phyloP scores from a whole-genome alignment of 2,329 filamentous ascomycete species.

The Pestalotiopsis sp. region DNA sequence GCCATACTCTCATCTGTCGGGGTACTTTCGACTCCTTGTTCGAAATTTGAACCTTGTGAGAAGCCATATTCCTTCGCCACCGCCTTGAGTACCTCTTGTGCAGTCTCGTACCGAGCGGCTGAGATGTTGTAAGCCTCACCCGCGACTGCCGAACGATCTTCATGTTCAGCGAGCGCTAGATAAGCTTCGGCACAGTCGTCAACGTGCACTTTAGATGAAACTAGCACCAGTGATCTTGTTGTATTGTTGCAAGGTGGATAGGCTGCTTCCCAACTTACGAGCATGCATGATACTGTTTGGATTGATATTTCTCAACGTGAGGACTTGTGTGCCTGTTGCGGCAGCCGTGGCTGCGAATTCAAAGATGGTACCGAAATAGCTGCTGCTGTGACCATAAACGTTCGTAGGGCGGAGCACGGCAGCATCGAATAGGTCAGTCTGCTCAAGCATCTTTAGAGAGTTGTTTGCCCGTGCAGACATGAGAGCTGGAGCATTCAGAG shows the following conservation, averaged over 20 bases:
- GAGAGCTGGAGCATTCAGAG: slow-evolving; percentile 33
- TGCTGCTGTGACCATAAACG: slow-evolving; percentile 47
- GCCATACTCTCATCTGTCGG: neutral
- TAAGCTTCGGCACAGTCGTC: slow-evolving; percentile 54
- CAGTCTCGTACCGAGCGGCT: slow-evolving; percentile 44
- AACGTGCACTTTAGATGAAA: slow-evolving; percentile 37
- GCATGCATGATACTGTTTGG: slow-evolving; percentile 45
- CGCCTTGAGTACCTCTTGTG: slow-evolving; percentile 38
- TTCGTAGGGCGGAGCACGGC: slow-evolving; percentile 48
- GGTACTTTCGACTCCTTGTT: slow-evolving; percentile 14
- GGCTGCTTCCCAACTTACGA: slow-evolving; percentile 10
- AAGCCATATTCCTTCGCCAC: slow-evolving; percentile 44
- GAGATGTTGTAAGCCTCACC: slow-evolving; percentile 51
- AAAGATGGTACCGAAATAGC: slow-evolving; percentile 45
- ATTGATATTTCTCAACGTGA: slow-evolving; percentile 34
- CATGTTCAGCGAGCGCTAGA: slow-evolving; percentile 43
- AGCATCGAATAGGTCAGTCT: slow-evolving; percentile 42
- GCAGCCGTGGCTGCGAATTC: slow-evolving; percentile 30
- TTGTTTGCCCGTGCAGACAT: slow-evolving; percentile 33
- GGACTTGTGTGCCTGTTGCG: slow-evolving; percentile 15
- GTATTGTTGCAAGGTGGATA: neutral
- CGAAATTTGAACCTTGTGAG: slow-evolving; percentile 29
- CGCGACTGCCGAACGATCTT: slow-evolving; percentile 30
- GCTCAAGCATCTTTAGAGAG: slow-evolving; percentile 38
- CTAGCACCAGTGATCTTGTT: neutral